phyloP scores from a whole-genome alignment of 768 basidiomycete genomes.

The Leccinum rimulosum region DNA sequence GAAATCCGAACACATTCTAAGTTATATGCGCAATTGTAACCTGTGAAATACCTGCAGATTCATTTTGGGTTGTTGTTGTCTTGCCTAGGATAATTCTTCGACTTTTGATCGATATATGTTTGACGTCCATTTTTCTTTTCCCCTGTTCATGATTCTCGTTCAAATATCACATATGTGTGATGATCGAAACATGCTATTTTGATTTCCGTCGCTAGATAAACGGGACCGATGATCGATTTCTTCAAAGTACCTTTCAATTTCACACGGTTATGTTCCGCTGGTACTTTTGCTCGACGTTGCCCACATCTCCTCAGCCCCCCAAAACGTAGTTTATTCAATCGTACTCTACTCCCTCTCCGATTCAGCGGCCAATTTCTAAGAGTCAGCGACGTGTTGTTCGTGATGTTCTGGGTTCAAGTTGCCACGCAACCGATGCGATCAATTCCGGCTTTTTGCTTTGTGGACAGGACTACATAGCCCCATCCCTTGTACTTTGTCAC shows the following conservation, averaged over 20 bases:
- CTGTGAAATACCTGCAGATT: not conserved
- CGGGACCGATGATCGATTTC: too few species aligned
- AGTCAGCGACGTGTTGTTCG: not conserved
- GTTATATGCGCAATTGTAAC: not conserved
- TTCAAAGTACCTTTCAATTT: too few species aligned
- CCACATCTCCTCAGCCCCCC: not conserved
- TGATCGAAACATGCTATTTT: not conserved
- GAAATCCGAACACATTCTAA: not conserved
- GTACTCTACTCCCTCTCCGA: too few species aligned
- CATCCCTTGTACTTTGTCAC: not conserved
- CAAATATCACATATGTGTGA: not conserved
- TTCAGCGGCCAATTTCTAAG: too few species aligned
- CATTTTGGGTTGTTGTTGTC: not conserved
- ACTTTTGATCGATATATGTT: not conserved
- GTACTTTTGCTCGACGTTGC: not conserved
- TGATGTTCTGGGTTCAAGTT: not conserved
- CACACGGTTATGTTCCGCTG: too few species aligned
- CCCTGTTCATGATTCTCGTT: not conserved
- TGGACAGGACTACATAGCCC: too few species aligned
- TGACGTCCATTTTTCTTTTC: not conserved
- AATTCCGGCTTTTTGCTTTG: not conserved
- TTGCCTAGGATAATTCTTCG: not conserved
- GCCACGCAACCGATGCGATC: not conserved
- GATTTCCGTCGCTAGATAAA: not conserved
- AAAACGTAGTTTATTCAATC: not conserved